These are phyloP conservation scores for Phymatotrichopsis omnivora DNA, from an alignment of 2,329 filamentous ascomycete genomes.

Conservation along the genomic window DNA sequence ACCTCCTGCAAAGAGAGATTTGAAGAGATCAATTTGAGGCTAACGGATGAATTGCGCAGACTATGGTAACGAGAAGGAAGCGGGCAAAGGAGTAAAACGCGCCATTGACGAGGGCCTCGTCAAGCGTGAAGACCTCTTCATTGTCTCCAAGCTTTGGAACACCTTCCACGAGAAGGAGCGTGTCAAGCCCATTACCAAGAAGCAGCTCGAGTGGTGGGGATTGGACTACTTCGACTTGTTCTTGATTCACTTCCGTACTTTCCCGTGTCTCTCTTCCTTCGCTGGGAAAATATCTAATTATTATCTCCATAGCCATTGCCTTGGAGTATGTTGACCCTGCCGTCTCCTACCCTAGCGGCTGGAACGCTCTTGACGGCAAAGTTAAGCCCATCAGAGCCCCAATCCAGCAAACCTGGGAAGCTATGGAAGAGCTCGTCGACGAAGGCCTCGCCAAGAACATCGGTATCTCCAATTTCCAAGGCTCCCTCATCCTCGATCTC, in stretches of 20 bases:
- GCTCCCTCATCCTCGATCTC: conserved; percentile 65
- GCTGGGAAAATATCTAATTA: conserved; percentile 1
- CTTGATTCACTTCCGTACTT: conserved; percentile 52
- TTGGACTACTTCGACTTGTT: conserved; percentile 60
- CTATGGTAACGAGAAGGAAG: conserved; percentile 56
- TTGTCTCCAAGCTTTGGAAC: conserved; percentile 60
- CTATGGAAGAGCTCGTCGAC: conserved; percentile 65
- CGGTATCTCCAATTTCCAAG: conserved; percentile 75
- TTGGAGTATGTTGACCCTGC: conserved; percentile 75
- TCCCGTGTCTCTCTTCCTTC: background rate
- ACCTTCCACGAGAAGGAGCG: conserved; percentile 52
- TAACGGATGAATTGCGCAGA: too few relatives aligned
- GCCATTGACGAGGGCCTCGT: conserved; percentile 50
- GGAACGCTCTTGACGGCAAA: conserved; percentile 54
- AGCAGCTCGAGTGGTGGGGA: conserved; percentile 52
- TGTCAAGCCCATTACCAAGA: conserved; percentile 50
- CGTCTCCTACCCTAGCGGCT: conserved; percentile 70
- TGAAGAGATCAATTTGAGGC: conserved; percentile 1
- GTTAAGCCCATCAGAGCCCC: conserved; percentile 52
- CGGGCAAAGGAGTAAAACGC: conserved; percentile 52
- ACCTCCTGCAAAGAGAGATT: background rate
- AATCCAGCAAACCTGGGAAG: conserved; percentile 72
- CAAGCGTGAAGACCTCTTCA: conserved; percentile 54
- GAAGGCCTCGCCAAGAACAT: conserved; percentile 61
- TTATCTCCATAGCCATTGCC: conserved; percentile 46